Conservation (phyloP, 352 stramenopile species). For the Pythium monospermum region DNA sequence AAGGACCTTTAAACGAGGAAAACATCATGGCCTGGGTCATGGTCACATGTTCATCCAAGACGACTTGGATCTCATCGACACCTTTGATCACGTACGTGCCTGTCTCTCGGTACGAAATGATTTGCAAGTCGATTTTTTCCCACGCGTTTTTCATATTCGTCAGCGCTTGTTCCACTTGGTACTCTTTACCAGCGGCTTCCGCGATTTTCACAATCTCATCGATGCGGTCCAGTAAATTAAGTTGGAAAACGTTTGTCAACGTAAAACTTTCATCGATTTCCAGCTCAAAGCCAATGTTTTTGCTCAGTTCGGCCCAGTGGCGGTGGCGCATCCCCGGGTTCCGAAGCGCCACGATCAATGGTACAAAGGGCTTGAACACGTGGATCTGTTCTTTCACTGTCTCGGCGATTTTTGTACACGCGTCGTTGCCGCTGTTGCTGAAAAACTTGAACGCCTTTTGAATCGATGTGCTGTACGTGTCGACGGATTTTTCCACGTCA, state of each 20-base stretch:
- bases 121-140: conserved; percentile 88
- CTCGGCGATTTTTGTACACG: conserved; percentile 86
- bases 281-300: conserved; percentile 77
- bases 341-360: conserved; percentile 86
- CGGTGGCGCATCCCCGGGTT: conserved; percentile 92
- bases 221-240: conserved; percentile 81
- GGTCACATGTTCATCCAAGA: conserved; percentile 95
- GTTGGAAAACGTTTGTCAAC: conserved; percentile 79
- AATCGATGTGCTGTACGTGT: conserved; percentile 80
- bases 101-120: conserved; percentile 89
- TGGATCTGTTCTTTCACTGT: conserved; percentile 91
- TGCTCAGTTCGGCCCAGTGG: conserved; percentile 92
- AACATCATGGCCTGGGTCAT: conserved; percentile 97
- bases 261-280: conserved; percentile 89
- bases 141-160: conserved; percentile 91
- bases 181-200: conserved; percentile 93
- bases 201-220: conserved; percentile 91
- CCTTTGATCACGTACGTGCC: conserved; percentile 94
- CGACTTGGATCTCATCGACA: conserved; percentile 91
- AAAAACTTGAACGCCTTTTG: conserved; percentile 93
- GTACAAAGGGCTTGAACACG: conserved; percentile 91
- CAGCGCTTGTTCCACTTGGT: conserved; percentile 91
- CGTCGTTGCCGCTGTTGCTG: conserved; percentile 79
- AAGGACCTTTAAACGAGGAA: conserved; percentile 93
- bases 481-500: conserved; percentile 88